Evolutionary conservation across 352 stramenopile species (phyloP).

Genomic region (Globisporangium cystogenes): DNA sequence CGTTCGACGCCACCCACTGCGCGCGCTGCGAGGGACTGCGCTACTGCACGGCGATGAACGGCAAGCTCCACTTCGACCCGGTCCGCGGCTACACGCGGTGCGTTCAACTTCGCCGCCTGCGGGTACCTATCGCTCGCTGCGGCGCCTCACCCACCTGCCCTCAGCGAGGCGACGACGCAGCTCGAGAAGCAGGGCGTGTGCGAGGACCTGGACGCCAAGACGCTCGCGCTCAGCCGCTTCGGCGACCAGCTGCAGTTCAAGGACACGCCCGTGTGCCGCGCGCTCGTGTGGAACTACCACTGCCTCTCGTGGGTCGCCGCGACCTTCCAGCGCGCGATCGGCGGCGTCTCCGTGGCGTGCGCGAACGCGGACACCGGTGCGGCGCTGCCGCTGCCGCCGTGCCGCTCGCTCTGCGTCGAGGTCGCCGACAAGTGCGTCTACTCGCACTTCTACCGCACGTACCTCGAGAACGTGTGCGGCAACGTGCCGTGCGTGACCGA

Average conservation of each 20-base stretch:
- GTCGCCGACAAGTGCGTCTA: slow-evolving; percentile 77
- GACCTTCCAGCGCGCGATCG: slow-evolving; percentile 35
- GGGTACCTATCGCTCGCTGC: too few relatives aligned
- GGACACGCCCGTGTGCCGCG: slow-evolving; percentile 41
- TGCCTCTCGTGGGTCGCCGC: slow-evolving; percentile 61
- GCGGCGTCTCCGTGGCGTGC: slow-evolving; percentile 29
- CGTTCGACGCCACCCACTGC: slow-evolving; percentile 35
- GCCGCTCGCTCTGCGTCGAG: slow-evolving; percentile 66
- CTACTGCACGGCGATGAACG: slow-evolving; percentile 67
- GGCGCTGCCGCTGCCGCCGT: slow-evolving; percentile 40
- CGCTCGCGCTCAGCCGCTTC: slow-evolving; percentile 43
- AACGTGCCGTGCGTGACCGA: slow-evolving; percentile 56
- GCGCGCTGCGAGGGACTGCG: slow-evolving; percentile 40
- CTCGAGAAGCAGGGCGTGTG: slow-evolving; percentile 70
- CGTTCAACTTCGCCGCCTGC: not conserved
- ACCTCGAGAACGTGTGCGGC: slow-evolving; percentile 62
- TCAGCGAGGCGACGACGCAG: slow-evolving; percentile 45
- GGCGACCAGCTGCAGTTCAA: slow-evolving; percentile 63
- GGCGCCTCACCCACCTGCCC: not conserved
- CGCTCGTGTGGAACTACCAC: slow-evolving; percentile 75
- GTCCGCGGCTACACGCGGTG: slow-evolving; percentile 62
- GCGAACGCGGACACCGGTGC: slow-evolving; percentile 12
- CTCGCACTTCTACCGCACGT: slow-evolving; percentile 57
- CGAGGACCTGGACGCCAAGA: slow-evolving; percentile 66
- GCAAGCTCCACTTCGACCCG: slow-evolving; percentile 59